Evolutionary conservation across 352 stramenopile species (phyloP), one percentile per base, ranked within the genome.

Genomic region (Bremia lactucae): DNA sequence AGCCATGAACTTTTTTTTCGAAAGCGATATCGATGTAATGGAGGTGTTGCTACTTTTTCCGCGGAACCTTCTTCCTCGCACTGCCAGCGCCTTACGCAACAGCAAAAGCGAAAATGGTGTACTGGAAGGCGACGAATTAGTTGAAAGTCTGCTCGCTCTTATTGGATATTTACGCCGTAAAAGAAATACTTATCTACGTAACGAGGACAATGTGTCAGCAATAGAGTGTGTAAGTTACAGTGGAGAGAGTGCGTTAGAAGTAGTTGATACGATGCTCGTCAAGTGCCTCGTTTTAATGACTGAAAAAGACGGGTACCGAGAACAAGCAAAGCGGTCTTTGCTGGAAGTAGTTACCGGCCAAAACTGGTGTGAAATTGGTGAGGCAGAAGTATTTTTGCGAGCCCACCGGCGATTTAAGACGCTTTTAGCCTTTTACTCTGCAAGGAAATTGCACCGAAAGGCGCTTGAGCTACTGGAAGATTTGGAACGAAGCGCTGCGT

Each of bases 391-490:
- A 16, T 92, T 87, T 38, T 49, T 92, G 40, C 76, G 74, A 25
- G 67, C 74, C 11, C 75, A 89, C 47, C 53, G 61, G 22, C 64
- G 63, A 14, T 82, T 73, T 31, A 61, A 77, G 28, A 63, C 72
- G 23, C 52, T 89, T 6, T 18, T 92, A 38, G 55, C 54, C 6
- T 85, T 92, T 46, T 92, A 89, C 39, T 68, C 70, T 15, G 59
- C 64, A 22, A 63, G 77, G 6, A 78, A 76, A 29, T 49, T 88
- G 24, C 75, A 92, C 45, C 74, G 74, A 11, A 92, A 89, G 35
- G 74, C 70, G 9, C 65, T 92, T 6, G 76, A 92, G 42, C 42
- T 92, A 2, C 46, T 92, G 8, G 79, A 92, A 54, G 79, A 89
- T 33, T 55, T 89, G 16, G 66, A 92, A 36, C 64, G 69, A 6